These are phyloP conservation scores for Flaveria sonorensis DNA, from an alignment of 129 eudicot genomes.

Conservation along the genomic window DNA sequence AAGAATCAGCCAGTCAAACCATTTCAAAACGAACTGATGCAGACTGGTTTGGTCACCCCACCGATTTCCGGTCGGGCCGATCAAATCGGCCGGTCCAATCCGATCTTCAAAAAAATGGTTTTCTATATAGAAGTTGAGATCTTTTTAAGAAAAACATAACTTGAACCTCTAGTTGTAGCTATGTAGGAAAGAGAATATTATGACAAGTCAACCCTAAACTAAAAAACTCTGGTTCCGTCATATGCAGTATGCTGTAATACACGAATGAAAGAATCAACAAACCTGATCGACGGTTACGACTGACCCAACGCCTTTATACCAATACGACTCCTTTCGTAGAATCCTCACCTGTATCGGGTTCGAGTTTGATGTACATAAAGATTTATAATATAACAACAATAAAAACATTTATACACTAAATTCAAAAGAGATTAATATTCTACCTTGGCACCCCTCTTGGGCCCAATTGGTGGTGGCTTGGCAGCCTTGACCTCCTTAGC, in stretches of 20 bases:
- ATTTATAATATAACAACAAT: background rate
- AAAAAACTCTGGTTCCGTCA: no score
- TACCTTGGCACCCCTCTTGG: constrained; percentile 14
- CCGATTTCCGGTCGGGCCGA: no score
- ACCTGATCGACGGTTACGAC: constrained; percentile 73
- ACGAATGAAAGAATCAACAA: background rate
- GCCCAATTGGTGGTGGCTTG: constrained; percentile 13
- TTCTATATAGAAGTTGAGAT: no score
- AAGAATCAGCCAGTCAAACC: no score
- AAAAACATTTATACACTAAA: background rate
- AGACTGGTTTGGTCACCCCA: no score
- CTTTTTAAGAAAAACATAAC: no score
- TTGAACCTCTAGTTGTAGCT: no score
- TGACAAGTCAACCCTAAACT: no score
- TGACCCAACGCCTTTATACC: constrained; percentile 62
- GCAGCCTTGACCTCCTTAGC: constrained; percentile 13
- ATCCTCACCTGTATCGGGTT: constrained; percentile 1
- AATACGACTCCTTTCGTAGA: constrained; percentile 40
- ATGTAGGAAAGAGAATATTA: no score
- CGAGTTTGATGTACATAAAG: background rate
- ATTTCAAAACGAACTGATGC: no score
- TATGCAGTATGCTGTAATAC: background rate
- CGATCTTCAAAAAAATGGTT: no score
- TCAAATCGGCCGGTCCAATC: no score
- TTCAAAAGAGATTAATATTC: background rate